Conservation (phyloP, 345 rosid genomes). For the Diplotaxis tenuifolia region DNA sequence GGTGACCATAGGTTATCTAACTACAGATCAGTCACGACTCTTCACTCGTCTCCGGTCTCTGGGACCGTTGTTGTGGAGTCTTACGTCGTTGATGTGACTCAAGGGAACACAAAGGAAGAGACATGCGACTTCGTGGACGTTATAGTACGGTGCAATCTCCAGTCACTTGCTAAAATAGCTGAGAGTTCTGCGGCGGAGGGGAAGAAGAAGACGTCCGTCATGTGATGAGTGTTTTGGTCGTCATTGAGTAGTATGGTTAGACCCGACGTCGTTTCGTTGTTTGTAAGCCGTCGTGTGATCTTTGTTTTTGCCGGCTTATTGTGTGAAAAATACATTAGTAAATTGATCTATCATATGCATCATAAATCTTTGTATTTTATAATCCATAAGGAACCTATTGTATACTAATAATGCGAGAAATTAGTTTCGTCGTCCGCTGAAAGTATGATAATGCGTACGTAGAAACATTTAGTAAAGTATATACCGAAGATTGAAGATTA, state of each 20-base stretch:
- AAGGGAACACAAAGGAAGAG: constrained; percentile 78
- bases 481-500: no score
- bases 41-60: constrained; percentile 48
- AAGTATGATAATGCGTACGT: no score
- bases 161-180: constrained; percentile 68
- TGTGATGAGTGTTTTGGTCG: constrained; percentile 17
- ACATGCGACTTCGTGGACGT: constrained; percentile 72
- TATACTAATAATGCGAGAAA: constrained; percentile 2
- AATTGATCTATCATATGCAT: constrained; percentile 30
- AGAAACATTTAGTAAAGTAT: no score
- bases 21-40: constrained; percentile 66
- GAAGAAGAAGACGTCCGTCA: constrained; percentile 9
- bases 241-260: background rate
- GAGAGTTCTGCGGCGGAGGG: constrained; percentile 42
- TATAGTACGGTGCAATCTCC: constrained; percentile 77
- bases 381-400: constrained; percentile 8
- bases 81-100: constrained; percentile 79
- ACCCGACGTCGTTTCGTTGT: constrained; percentile 29
- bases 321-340: constrained; percentile 30
- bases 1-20: constrained; percentile 64
- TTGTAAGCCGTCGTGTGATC: constrained; percentile 37
- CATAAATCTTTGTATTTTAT: constrained; percentile 12
- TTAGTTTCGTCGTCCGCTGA: background rate
- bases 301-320: constrained; percentile 31
- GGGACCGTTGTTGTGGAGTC: constrained; percentile 83